These are phyloP conservation scores for Scytalidium lignicola DNA, from an alignment of 2,329 filamentous ascomycete species.

Conservation along the genomic window DNA sequence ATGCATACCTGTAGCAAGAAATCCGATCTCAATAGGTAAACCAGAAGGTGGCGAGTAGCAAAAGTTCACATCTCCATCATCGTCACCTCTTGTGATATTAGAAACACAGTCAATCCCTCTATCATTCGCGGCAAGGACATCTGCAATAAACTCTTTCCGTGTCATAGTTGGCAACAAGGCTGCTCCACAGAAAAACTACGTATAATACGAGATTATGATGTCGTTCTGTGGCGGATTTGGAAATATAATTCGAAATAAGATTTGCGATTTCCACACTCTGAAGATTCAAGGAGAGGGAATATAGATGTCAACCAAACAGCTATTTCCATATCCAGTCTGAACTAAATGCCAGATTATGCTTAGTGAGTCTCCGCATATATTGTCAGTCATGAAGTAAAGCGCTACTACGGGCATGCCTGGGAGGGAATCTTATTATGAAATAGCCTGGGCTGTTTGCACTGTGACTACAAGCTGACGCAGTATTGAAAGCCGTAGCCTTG, in stretches of 20 bases:
- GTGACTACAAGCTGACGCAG: not conserved
- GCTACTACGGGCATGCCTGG: not conserved
- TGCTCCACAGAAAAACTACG: too few species aligned
- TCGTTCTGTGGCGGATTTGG: too few species aligned
- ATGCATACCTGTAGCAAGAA: constrained; percentile 19
- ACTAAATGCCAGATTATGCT: too few species aligned
- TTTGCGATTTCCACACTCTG: too few species aligned
- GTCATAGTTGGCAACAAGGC: constrained; percentile 49
- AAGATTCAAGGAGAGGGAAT: too few species aligned
- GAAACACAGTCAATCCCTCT: constrained; percentile 43
- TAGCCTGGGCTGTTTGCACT: not conserved
- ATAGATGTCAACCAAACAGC: too few species aligned
- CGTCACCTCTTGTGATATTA: constrained; percentile 54
- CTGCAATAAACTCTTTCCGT: constrained; percentile 58
- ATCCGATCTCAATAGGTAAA: constrained; percentile 19
- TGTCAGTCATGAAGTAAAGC: too few species aligned
- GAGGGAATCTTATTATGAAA: not conserved
- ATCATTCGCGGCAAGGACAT: constrained; percentile 39
- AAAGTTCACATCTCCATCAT: constrained; percentile 69
- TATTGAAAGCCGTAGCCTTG: not conserved
- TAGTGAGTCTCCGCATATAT: too few species aligned
- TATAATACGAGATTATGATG: too few species aligned
- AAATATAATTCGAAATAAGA: too few species aligned
- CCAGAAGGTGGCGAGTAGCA: constrained; percentile 36
- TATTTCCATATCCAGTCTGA: too few species aligned